Conservation (phyloP, 108 stramenopile species). For the Epithemia pelagica region DNA sequence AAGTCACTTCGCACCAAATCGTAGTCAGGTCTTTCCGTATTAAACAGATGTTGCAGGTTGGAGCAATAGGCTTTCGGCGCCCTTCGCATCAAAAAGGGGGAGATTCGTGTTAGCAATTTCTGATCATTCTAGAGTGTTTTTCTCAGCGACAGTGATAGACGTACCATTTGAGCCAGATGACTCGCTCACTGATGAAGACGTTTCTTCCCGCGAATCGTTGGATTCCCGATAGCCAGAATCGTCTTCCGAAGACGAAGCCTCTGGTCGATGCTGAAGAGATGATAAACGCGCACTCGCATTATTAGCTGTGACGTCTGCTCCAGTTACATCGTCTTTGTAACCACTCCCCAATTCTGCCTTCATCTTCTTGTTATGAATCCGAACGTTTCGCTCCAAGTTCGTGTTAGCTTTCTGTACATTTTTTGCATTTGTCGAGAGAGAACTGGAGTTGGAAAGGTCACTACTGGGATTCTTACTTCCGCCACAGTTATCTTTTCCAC, state of each 20-base stretch:
- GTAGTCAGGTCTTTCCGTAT: constrained; percentile 72
- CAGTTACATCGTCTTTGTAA: constrained; percentile 80
- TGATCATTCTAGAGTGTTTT: no score
- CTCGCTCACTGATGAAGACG: constrained; percentile 43
- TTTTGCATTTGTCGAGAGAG: constrained; percentile 45
- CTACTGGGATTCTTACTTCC: constrained; percentile 22
- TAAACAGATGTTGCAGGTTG: constrained; percentile 64
- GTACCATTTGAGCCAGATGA: constrained; percentile 41
- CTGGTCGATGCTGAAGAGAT: constrained; percentile 51
- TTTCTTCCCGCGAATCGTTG: constrained; percentile 65
- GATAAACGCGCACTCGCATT: constrained; percentile 77
- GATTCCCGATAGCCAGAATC: constrained; percentile 81
- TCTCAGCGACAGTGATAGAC: constrained; percentile 8
- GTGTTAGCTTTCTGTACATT: constrained; percentile 45
- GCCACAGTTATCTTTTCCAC: background rate
- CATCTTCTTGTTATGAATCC: constrained; percentile 54
- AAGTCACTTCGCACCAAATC: constrained; percentile 83
- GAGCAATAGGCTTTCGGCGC: constrained; percentile 52
- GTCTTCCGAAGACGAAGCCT: constrained; percentile 55
- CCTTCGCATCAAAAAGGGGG: no score
- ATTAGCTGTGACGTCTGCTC: constrained; percentile 77
- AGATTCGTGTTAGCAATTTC: no score
- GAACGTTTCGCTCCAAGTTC: constrained; percentile 49
- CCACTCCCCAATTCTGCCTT: constrained; percentile 23
- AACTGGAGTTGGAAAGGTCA: constrained; percentile 43